Percentiles rank a stretch among this genome's conserved stretches.
Evolutionary conservation across 371 early-diverging fungal species (phyloP).

Genomic region (Mortierella sp.): DNA sequence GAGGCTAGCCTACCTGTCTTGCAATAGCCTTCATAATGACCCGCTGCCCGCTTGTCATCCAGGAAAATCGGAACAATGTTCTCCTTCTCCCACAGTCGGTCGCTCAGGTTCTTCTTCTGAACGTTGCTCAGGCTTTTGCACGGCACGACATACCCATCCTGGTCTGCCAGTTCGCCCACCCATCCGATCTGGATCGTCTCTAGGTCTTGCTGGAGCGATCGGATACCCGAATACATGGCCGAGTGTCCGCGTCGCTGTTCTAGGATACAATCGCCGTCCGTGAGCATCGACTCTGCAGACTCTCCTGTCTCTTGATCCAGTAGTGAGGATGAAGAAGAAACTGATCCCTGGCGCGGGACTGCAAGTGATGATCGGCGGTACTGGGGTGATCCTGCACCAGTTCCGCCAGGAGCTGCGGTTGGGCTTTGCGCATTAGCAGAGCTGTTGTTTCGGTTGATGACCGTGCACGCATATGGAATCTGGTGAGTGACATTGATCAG

Average conservation of each 20-base stretch:
- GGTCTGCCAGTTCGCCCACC: slow-evolving; percentile 64
- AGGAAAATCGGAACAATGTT: slow-evolving; percentile 84
- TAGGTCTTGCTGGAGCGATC: slow-evolving; percentile 60
- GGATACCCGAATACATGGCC: slow-evolving; percentile 81
- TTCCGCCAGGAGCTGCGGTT: slow-evolving; percentile 4
- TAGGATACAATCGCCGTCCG: slow-evolving; percentile 44
- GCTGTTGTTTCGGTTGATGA: slow-evolving; percentile 36
- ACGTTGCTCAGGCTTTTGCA: slow-evolving; percentile 49
- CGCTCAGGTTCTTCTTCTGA: slow-evolving; percentile 55
- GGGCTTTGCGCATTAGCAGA: neutral
- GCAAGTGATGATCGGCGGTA: slow-evolving; percentile 42
- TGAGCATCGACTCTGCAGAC: neutral
- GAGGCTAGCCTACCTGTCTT: slow-evolving; percentile 74
- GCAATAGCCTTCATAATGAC: slow-evolving; percentile 92
- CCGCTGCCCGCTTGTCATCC: slow-evolving; percentile 71
- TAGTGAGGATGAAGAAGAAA: slow-evolving; percentile 15
- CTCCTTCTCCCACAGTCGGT: slow-evolving; percentile 59
- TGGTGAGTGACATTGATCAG: slow-evolving; percentile 74
- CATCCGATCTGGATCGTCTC: slow-evolving; percentile 77
- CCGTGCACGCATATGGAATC: slow-evolving; percentile 65
- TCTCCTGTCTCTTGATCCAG: neutral
- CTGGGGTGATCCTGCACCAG: slow-evolving; percentile 14
- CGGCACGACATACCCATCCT: slow-evolving; percentile 52
- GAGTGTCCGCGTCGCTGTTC: slow-evolving; percentile 73
- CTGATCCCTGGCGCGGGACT: slow-evolving; percentile 30